Evolutionary conservation across 257 asterid genomes (phyloP).

Genomic region (Parsonsia alboflavescens): DNA sequence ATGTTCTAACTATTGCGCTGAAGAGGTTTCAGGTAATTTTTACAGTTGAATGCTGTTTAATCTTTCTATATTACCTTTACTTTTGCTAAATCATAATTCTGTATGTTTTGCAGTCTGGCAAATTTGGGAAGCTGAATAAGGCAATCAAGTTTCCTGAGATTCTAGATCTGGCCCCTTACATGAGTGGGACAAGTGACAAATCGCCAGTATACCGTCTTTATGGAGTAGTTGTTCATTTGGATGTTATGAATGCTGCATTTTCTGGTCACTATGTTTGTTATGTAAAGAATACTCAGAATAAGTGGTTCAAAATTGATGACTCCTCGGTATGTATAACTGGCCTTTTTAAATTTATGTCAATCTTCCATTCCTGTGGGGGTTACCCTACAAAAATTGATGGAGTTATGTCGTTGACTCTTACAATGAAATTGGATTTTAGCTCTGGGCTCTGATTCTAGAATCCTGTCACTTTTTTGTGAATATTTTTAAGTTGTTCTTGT

Average conservation of each 20-base stretch:
- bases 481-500: neutral
- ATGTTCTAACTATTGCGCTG: slow-evolving; percentile 71
- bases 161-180: slow-evolving; percentile 64
- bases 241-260: slow-evolving; percentile 58
- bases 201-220: slow-evolving; percentile 80
- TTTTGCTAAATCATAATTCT: slow-evolving; percentile 10
- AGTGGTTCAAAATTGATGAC: slow-evolving; percentile 79
- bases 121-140: slow-evolving; percentile 75
- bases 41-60: neutral
- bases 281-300: slow-evolving; percentile 56
- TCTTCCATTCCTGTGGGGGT: neutral
- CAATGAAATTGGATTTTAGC: no score
- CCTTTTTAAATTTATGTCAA: neutral
- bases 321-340: slow-evolving; percentile 40
- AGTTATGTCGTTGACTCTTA: neutral
- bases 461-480: neutral
- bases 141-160: slow-evolving; percentile 62
- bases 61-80: neutral
- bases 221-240: slow-evolving; percentile 80
- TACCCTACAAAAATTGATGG: neutral
- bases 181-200: slow-evolving; percentile 80
- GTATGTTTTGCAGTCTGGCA: slow-evolving; percentile 48
- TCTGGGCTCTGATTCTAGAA: neutral
- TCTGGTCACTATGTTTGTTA: slow-evolving; percentile 85
- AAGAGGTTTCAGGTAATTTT: slow-evolving; percentile 75